Conservation (phyloP, 2,329 filamentous ascomycete genomes). For the Decorospora gaudefroyi region DNA sequence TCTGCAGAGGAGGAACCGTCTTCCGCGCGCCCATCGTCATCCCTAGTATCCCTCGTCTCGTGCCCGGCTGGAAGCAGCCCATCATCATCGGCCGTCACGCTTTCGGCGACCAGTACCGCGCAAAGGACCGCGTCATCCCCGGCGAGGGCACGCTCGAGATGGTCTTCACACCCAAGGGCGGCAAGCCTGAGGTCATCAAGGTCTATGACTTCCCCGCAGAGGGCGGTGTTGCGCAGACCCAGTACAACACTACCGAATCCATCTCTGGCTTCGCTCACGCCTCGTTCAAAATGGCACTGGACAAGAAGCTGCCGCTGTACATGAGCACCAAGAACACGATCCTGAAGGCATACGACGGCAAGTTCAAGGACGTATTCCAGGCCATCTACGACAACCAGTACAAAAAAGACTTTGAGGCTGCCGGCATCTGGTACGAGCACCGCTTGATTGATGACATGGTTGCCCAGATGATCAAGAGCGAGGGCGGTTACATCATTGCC, state of each 20-base stretch:
- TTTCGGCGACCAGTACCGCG: conserved; percentile 98
- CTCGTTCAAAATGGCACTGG: conserved; percentile 91
- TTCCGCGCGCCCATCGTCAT: conserved; percentile 99
- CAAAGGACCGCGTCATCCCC: conserved; percentile 84
- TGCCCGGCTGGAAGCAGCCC: conserved; percentile 97
- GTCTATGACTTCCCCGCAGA: conserved; percentile 87
- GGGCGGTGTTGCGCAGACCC: conserved; percentile 87
- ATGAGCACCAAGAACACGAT: conserved; percentile 99
- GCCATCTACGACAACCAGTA: conserved; percentile 89
- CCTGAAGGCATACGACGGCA: conserved; percentile 96
- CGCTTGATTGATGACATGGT: conserved; percentile 99
- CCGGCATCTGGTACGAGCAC: conserved; percentile 99
- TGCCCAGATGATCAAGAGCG: conserved; percentile 99
- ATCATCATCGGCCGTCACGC: conserved; percentile 99
- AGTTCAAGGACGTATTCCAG: conserved; percentile 99
- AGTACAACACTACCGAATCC: conserved; percentile 98
- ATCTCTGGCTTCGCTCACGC: conserved; percentile 95
- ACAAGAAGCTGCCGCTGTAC: conserved; percentile 89
- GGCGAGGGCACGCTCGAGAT: conserved; percentile 88
- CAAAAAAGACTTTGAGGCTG: conserved; percentile 84
- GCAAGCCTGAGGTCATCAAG: conserved; percentile 80
- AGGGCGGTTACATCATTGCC: conserved; percentile 94
- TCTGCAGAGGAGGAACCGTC: conserved; percentile 77
- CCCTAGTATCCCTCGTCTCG: conserved; percentile 85
- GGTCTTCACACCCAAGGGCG: conserved; percentile 85